phyloP scores from a whole-genome alignment of 2,329 filamentous ascomycete species.

The Claviceps arundinis region DNA sequence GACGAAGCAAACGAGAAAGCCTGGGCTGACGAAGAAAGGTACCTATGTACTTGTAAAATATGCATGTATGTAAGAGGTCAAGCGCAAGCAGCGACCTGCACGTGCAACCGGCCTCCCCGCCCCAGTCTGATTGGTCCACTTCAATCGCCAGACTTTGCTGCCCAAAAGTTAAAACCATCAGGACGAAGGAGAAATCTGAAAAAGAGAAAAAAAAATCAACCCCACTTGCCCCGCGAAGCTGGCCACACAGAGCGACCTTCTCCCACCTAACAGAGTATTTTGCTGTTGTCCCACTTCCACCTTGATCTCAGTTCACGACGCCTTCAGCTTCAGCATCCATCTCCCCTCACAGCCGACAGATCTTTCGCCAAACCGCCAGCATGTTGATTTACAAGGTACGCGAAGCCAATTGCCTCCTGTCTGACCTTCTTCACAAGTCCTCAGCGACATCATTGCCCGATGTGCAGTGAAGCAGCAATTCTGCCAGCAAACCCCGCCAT shows the following conservation, averaged over 20 bases:
- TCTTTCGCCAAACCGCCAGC: slow-evolving; percentile 30
- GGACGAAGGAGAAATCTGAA: not conserved
- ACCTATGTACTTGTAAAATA: too few species aligned
- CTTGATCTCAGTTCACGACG: not conserved
- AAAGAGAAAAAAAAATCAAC: not conserved
- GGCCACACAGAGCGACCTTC: not conserved
- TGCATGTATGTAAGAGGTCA: too few species aligned
- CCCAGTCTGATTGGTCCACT: too few species aligned
- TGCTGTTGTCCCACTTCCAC: not conserved
- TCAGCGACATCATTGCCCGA: too few species aligned
- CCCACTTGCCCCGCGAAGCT: not conserved
- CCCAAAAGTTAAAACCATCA: too few species aligned
- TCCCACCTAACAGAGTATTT: slow-evolving; percentile 1
- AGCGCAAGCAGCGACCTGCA: too few species aligned
- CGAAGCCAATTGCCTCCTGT: not conserved
- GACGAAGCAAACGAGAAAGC: too few species aligned
- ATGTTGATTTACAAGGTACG: slow-evolving; percentile 65
- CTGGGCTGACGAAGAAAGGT: too few species aligned
- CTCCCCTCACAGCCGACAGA: slow-evolving; percentile 7
- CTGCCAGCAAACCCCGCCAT: not conserved
- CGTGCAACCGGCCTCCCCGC: too few species aligned
- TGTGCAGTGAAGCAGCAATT: too few species aligned
- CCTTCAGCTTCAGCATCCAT: slow-evolving; percentile 8
- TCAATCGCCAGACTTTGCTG: too few species aligned
- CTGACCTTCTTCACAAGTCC: too few species aligned